Evolutionary conservation across 306 rosid species (phyloP), one percentile per base, ranked within the genome.

Genomic region (Dalbergia cochinchinensis): DNA sequence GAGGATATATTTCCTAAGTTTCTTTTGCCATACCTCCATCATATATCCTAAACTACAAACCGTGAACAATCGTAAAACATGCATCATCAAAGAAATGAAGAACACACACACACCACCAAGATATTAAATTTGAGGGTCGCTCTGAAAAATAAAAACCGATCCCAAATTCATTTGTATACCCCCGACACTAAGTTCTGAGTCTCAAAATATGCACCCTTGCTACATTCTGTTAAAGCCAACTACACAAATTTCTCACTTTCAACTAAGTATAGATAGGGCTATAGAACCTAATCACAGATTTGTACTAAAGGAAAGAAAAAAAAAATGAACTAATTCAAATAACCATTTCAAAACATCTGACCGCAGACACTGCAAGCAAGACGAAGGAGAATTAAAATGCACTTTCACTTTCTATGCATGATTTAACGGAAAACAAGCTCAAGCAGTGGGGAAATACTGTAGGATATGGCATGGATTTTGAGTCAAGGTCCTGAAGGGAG

Each of bases 351-450:
- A 16, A 8, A 63, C 15, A 12, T 20, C 35, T 54, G 31, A 26
- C 31, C 31, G 3, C 71, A 42, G 19, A 34, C 42, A 4, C n/a
- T 22, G 33, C 42, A 58, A 4, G 33, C 42, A 58, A 4, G 11
- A 2, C 39, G 22, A 65, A 53, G 65, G n/a, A 16, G 11, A 10
- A 37, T 37, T 37, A 9, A 14, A 55, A 10, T 26, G 31, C 31
- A 26, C 31, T 26, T 26, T 26, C 26, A 44, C 48, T n/a, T 65
- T 54, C 59, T 80, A 70, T 69, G 53, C 65, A 51, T 48, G 42
- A 18, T 60, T 65, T 53, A 91, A 44, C 4, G 88, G 90, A 73
- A 73, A 87, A 68, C 87, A 91, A 77, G 67, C 86, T 89, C 81
- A 81, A 8, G 80, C 91, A 83, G 68, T 84, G 80, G 0, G 93